A percentile compares a stretch with the other conserved stretches of the same genome.
These are phyloP conservation scores for Pontederia crassipes DNA, from an alignment of 176 grass and related monocot species.

Conservation along the genomic window DNA sequence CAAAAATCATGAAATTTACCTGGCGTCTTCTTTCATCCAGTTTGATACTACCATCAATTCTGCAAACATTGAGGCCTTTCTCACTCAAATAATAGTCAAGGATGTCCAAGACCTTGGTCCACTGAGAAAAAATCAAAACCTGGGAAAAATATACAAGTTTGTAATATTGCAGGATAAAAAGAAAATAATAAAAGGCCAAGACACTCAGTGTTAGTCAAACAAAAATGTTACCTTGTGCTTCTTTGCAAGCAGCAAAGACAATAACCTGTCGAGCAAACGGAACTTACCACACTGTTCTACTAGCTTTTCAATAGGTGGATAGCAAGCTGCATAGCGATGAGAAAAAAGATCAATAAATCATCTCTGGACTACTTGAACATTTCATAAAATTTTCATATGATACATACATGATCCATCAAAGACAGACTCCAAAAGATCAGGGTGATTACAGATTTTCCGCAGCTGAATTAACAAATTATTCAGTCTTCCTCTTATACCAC, in stretches of 20 bases:
- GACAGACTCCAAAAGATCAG: conserved; percentile 71
- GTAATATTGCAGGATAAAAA: too few relatives aligned
- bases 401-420: conserved; percentile 33
- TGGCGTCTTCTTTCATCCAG: conserved; percentile 59
- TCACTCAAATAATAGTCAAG: conserved; percentile 72
- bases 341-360: background rate
- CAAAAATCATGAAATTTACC: conserved; percentile 29
- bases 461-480: conserved; percentile 81
- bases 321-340: conserved; percentile 30
- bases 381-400: too few relatives aligned
- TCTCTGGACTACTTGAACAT: background rate
- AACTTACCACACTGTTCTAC: conserved; percentile 79
- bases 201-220: too few relatives aligned
- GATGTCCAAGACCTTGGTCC: conserved; percentile 85
- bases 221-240: conserved; percentile 58
- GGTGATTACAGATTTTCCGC: conserved; percentile 76
- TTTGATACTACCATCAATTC: conserved; percentile 79
- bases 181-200: too few relatives aligned
- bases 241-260: conserved; percentile 37
- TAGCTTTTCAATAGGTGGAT: conserved; percentile 73
- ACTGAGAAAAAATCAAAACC: conserved; percentile 96
- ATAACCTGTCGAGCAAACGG: conserved; percentile 60
- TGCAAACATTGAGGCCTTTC: conserved; percentile 58
- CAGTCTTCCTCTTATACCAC: conserved; percentile 56
- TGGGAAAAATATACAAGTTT: conserved; percentile 1